These are phyloP conservation scores for Kodamaea ohmeri DNA, from an alignment of 1,139 yeast species.

Conservation along the genomic window DNA sequence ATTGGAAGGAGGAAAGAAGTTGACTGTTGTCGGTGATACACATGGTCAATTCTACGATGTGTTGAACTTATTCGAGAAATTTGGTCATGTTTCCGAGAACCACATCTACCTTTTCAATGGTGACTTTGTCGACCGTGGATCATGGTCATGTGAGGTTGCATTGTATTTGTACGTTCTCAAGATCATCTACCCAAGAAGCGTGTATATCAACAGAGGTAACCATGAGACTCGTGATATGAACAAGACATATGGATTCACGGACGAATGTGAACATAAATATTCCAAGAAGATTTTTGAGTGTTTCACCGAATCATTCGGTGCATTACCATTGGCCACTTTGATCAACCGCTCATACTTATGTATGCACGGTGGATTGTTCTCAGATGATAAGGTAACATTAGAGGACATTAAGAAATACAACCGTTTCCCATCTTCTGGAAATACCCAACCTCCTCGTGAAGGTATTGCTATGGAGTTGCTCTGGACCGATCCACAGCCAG, in stretches of 20 bases:
- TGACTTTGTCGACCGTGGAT: slow-evolving; percentile 96
- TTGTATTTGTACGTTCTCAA: slow-evolving; percentile 76
- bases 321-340: slow-evolving; percentile 82
- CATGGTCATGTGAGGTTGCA: slow-evolving; percentile 98
- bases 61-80: slow-evolving; percentile 68
- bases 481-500: slow-evolving; percentile 95
- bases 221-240: slow-evolving; percentile 98
- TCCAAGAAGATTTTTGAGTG: slow-evolving; percentile 78
- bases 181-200: slow-evolving; percentile 66
- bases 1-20: slow-evolving; percentile 31
- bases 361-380: slow-evolving; percentile 94
- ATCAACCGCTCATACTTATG: slow-evolving; percentile 76
- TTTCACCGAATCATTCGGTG: slow-evolving; percentile 83
- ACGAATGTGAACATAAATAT: slow-evolving; percentile 91
- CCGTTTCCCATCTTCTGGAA: slow-evolving; percentile 55
- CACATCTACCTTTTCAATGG: slow-evolving; percentile 91
- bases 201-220: slow-evolving; percentile 88
- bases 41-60: slow-evolving; percentile 96
- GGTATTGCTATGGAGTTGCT: slow-evolving; percentile 95
- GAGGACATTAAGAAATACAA: slow-evolving; percentile 72
- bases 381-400: slow-evolving; percentile 67
- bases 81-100: slow-evolving; percentile 64
- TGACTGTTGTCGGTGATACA: slow-evolving; percentile 95
- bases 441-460: slow-evolving; percentile 81
- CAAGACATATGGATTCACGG: slow-evolving; percentile 92